Percentiles rank a stretch among this genome's conserved stretches.
These are phyloP conservation scores for Solanum piurae DNA, from an alignment of 257 asterid genomes.

Conservation along the genomic window DNA sequence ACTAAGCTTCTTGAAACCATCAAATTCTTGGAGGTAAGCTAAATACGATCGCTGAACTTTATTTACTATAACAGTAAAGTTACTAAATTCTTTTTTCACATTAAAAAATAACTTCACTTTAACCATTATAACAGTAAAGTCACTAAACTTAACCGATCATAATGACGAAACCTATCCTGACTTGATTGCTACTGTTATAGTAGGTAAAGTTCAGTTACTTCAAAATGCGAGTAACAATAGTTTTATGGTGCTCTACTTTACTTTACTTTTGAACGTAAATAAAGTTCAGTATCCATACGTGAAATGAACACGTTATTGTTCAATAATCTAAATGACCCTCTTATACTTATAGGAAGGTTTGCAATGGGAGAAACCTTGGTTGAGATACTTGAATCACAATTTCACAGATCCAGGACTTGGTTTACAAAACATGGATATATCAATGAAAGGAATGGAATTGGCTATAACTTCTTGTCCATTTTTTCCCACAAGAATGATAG, in stretches of 20 bases:
- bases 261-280: neutral
- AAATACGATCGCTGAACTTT: neutral
- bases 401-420: conserved; percentile 15
- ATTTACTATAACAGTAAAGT: neutral
- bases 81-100: neutral
- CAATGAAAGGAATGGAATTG: conserved; percentile 54
- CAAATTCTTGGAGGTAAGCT: conserved; percentile 12
- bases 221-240: neutral
- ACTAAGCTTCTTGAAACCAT: conserved; percentile 42
- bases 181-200: neutral
- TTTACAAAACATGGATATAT: conserved; percentile 29
- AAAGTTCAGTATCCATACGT: neutral
- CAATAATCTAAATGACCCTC: neutral
- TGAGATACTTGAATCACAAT: conserved; percentile 4
- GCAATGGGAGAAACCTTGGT: conserved; percentile 60
- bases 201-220: too few species aligned
- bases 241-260: neutral
- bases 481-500: conserved; percentile 10
- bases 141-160: neutral
- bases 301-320: neutral
- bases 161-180: neutral
- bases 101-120: too few species aligned
- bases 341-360: conserved; percentile 38
- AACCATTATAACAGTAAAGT: too few species aligned
- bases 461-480: conserved; percentile 23